Evolutionary conservation across 2,329 filamentous ascomycete genomes (phyloP).

Genomic region (Penicillium vulpinum): DNA sequence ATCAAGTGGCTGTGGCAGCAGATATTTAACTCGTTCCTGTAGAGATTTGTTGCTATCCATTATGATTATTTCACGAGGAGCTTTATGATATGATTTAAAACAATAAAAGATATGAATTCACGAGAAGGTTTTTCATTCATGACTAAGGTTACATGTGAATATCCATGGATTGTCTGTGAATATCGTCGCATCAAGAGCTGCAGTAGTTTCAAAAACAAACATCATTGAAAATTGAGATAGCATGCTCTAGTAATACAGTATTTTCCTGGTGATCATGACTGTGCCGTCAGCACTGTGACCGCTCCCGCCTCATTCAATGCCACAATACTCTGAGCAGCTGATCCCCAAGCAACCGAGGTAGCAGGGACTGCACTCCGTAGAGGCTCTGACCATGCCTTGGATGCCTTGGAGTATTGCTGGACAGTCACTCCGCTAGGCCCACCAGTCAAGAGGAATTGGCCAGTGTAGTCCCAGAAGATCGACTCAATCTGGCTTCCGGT

Average conservation of each 20-base stretch:
- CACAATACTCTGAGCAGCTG: constrained; percentile 70
- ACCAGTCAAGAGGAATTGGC: constrained; percentile 83
- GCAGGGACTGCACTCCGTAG: constrained; percentile 73
- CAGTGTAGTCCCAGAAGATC: constrained; percentile 90
- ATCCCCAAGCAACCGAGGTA: constrained; percentile 74
- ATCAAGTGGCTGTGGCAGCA: neutral
- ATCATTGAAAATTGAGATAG: constrained; percentile 17
- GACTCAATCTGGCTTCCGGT: constrained; percentile 74
- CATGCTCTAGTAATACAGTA: constrained; percentile 28
- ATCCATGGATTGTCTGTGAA: neutral
- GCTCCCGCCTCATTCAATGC: constrained; percentile 73
- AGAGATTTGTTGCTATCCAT: neutral
- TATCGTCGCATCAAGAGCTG: constrained; percentile 14
- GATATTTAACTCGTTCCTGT: neutral
- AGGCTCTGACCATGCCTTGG: constrained; percentile 87
- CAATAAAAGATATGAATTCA: neutral
- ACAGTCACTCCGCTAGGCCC: constrained; percentile 80
- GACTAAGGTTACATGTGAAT: neutral
- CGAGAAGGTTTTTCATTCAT: neutral
- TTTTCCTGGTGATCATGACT: constrained; percentile 45
- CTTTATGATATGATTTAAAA: neutral
- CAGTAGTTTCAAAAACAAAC: constrained; percentile 19
- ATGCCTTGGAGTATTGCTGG: constrained; percentile 82
- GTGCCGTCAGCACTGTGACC: constrained; percentile 66
- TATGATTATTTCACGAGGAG: too few relatives aligned